Base-by-base conservation (phyloP, 768 basidiomycete species). In the Boletellus ananiceps region DNA sequence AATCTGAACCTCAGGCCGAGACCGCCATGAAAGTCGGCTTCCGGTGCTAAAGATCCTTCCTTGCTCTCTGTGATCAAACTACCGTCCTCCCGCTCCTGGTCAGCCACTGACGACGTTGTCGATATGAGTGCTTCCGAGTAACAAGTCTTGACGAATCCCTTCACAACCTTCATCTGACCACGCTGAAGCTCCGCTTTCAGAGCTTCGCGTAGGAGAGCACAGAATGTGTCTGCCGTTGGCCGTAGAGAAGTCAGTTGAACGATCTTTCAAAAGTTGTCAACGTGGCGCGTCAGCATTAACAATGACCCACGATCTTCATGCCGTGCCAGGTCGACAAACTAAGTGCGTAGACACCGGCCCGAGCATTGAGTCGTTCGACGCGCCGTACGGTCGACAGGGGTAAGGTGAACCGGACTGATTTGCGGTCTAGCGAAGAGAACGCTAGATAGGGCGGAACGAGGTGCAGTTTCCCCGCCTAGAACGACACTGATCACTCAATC, bases 341-440 rank as follows among this genome's bases (percentile, higher is more conserved):
- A 27, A 99, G 78, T n/a, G 95, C 94, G 65, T 97, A 97, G 33
- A 96, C 86, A 5, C 96, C 96, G 25, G 93, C 88, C 13, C 93
- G 82, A 11, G 93, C 87, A 66, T 95, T 96, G 45, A 97, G 77
- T 41, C 93, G 75, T 70, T 99, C 96, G 18, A 99, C 96, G 47
- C 96, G 76, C 44, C 96, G 81, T 57, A 99, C 83, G 5, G 93
- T 93, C 46, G 86, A 92, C 37, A 99, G 77, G 27, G 96, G 95
- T 8, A 98, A 71, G 8, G 93, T 92, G 69, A 93, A 93, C 38
- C 86, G 78, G 50, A 93, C 93, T 19, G 91, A 93, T 65, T 93
- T 93, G 61, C 86, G 82, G 69, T 99, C 96, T 21, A 95, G 70
- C 5, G 93, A 95, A 12, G 84, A 72, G 69, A 98, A 99, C 16